Evolutionary conservation across 352 stramenopile genomes (phyloP).

Genomic region (Globisporangium irregulare): DNA sequence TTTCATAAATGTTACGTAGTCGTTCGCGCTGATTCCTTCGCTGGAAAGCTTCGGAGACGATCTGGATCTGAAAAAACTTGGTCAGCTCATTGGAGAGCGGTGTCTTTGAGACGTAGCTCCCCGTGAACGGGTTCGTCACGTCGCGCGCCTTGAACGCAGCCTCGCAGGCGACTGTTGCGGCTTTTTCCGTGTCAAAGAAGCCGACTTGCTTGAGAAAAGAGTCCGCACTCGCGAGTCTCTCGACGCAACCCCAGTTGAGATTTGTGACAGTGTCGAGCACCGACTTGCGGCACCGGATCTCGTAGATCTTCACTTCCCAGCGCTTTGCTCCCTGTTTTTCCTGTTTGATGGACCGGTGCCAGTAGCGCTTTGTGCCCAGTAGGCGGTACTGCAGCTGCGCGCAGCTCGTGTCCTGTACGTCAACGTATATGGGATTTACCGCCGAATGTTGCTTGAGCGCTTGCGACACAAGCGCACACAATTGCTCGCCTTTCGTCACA

Average conservation of each 20-base stretch:
- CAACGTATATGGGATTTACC: conserved; percentile 1
- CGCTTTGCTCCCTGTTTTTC: conserved; percentile 49
- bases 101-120: conserved; percentile 16
- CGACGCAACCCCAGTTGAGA: conserved; percentile 34
- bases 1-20: conserved; percentile 43
- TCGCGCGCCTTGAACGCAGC: conserved; percentile 35
- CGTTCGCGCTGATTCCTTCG: conserved; percentile 43
- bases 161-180: conserved; percentile 35
- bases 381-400: conserved; percentile 56
- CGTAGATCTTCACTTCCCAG: conserved; percentile 60
- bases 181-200: conserved; percentile 59
- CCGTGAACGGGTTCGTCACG: conserved; percentile 42
- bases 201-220: conserved; percentile 44
- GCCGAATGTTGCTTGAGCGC: not conserved
- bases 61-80: conserved; percentile 40
- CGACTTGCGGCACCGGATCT: conserved; percentile 48
- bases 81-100: conserved; percentile 31
- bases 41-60: conserved; percentile 55
- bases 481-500: conserved; percentile 5
- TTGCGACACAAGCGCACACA: conserved; percentile 2
- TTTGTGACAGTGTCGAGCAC: conserved; percentile 19
- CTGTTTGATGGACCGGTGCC: conserved; percentile 64
- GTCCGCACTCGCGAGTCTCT: conserved; percentile 39
- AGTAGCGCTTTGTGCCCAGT: conserved; percentile 62
- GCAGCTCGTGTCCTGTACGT: conserved; percentile 41